Evolutionary conservation across 495 filamentous ascomycete species (phyloP).

Genomic region (Penicillium pancosmium): DNA sequence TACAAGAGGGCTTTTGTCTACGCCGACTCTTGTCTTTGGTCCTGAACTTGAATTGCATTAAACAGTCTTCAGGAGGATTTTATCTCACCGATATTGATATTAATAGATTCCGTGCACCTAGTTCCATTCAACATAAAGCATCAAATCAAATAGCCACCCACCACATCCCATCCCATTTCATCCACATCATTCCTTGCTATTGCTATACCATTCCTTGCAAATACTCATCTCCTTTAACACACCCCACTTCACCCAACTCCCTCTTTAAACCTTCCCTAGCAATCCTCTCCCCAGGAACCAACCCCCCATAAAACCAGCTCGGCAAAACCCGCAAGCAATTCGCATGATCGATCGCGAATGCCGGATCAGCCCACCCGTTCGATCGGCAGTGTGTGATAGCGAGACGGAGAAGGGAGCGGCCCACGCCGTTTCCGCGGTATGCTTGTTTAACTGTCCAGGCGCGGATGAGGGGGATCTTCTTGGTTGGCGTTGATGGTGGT

Average conservation of each 20-base stretch:
- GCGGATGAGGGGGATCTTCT: conserved; percentile 50
- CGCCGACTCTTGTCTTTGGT: not conserved
- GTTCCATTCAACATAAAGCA: not conserved
- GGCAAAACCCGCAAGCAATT: conserved; percentile 48
- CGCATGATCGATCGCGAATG: conserved; percentile 69
- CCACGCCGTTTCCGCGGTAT: conserved; percentile 71
- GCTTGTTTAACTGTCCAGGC: conserved; percentile 73
- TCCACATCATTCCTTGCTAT: no score
- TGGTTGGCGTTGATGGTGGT: not conserved
- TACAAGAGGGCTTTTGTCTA: not conserved
- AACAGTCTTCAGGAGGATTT: no score
- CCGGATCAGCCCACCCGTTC: conserved; percentile 55
- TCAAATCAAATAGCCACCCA: not conserved
- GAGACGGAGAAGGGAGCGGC: conserved; percentile 58
- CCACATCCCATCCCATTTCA: no score
- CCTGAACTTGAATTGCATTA: not conserved
- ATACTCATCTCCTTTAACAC: no score
- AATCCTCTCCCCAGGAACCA: conserved; percentile 8
- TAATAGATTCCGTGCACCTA: not conserved
- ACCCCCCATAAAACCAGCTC: not conserved
- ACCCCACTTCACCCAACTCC: not conserved
- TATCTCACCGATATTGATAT: no score
- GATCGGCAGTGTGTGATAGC: conserved; percentile 60
- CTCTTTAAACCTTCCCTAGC: not conserved
- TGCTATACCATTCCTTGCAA: no score